phyloP scores from a whole-genome alignment of 139 green algal species.

The Chlorella sp. region DNA sequence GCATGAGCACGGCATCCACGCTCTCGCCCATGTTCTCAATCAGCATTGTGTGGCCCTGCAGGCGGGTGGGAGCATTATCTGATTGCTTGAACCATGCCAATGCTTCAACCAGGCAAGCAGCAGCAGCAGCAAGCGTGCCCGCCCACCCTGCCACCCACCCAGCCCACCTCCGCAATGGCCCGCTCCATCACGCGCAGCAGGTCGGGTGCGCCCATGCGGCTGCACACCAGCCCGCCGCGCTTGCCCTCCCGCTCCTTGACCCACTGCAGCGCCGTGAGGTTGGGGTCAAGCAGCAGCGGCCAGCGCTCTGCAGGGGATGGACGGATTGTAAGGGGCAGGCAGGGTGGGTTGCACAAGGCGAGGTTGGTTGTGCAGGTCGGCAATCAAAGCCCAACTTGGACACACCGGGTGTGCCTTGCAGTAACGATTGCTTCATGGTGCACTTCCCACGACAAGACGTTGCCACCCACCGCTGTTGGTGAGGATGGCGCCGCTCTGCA shows the following conservation, averaged over 20 bases:
- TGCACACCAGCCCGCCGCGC: conserved; percentile 73
- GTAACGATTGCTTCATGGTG: too few relatives aligned
- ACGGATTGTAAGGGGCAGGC: neutral
- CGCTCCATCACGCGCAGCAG: conserved; percentile 58
- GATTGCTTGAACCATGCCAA: too few relatives aligned
- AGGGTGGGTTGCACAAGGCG: neutral
- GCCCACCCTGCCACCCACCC: too few relatives aligned
- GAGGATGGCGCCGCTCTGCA: conserved; percentile 95
- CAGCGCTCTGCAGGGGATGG: conserved; percentile 69
- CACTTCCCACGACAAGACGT: too few relatives aligned
- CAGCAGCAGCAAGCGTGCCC: too few relatives aligned
- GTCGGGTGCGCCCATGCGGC: conserved; percentile 84
- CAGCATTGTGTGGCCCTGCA: conserved; percentile 85
- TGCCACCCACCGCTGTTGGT: conserved; percentile 46
- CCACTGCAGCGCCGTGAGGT: conserved; percentile 91
- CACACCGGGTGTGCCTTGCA: too few relatives aligned
- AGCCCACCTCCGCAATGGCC: neutral
- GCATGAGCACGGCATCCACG: conserved; percentile 90
- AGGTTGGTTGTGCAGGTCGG: too few relatives aligned
- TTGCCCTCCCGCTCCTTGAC: conserved; percentile 79
- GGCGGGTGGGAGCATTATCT: too few relatives aligned
- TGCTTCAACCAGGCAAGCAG: too few relatives aligned
- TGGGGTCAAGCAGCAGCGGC: conserved; percentile 93
- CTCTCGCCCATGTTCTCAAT: conserved; percentile 87
- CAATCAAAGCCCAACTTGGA: too few relatives aligned